These are phyloP conservation scores for Capsicum chinense DNA, from an alignment of 257 asterid genomes.

Conservation along the genomic window DNA sequence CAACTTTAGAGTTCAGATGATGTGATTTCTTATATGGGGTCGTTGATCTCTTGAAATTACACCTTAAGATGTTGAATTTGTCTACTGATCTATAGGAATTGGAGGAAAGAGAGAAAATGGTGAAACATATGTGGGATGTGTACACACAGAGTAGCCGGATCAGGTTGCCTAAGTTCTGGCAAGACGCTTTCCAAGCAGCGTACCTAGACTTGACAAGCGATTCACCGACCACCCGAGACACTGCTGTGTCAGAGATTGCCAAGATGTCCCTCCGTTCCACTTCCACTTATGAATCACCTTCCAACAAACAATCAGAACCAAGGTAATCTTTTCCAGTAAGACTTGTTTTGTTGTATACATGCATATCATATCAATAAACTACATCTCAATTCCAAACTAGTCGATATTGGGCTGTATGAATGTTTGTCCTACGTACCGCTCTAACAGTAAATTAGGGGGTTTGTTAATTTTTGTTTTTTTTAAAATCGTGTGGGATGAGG, in stretches of 20 bases:
- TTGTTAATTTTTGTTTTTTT: background rate
- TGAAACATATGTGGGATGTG: conserved; percentile 86
- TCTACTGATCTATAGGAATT: conserved; percentile 57
- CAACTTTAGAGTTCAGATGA: background rate
- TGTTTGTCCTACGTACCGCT: background rate
- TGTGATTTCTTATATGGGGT: background rate
- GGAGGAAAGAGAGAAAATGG: conserved; percentile 87
- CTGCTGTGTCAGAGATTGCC: conserved; percentile 84
- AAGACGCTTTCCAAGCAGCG: conserved; percentile 92
- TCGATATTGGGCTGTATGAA: background rate
- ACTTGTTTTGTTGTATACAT: background rate
- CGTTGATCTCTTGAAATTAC: background rate
- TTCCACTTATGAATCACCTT: conserved; percentile 38
- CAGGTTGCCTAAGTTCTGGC: conserved; percentile 81
- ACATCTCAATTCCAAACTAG: background rate
- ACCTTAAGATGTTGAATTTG: background rate
- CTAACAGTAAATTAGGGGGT: background rate
- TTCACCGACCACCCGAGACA: conserved; percentile 44
- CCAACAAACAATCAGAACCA: background rate
- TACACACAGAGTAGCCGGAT: conserved; percentile 67
- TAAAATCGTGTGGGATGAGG: background rate
- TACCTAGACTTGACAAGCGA: conserved; percentile 82
- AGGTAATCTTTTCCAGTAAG: conserved; percentile 1
- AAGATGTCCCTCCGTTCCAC: conserved; percentile 77
- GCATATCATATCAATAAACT: background rate